These are phyloP conservation scores for Trifolium repens DNA, from an alignment of 306 rosid genomes.

Conservation along the genomic window DNA sequence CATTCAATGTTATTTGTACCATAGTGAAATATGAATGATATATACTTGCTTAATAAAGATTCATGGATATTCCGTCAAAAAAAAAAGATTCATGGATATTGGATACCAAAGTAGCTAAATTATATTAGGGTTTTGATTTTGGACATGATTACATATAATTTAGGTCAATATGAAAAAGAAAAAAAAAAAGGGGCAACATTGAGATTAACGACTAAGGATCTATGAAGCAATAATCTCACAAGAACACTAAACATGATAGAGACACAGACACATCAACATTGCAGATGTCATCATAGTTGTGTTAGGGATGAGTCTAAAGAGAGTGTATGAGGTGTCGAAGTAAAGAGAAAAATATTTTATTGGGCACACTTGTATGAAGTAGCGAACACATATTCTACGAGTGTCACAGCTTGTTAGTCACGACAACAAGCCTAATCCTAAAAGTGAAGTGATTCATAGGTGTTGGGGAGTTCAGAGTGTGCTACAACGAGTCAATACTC, in stretches of 20 bases:
- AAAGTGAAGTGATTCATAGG: too few relatives aligned
- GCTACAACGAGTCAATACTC: too few relatives aligned
- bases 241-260: background rate
- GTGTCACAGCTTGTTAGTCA: background rate
- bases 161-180: background rate
- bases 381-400: background rate
- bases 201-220: background rate
- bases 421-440: too few relatives aligned
- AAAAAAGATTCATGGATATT: background rate
- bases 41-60: constrained; percentile 4
- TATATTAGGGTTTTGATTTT: background rate
- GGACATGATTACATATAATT: background rate
- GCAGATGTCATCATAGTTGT: background rate
- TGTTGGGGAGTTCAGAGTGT: too few relatives aligned
- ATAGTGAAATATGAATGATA: constrained; percentile 5
- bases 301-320: background rate
- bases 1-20: constrained; percentile 32
- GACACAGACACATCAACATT: background rate
- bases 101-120: background rate
- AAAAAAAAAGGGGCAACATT: background rate
- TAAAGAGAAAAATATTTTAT: background rate
- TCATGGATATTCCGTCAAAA: background rate
- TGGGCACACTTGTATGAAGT: background rate
- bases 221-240: background rate
- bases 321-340: background rate